Conservation (phyloP, 2,329 filamentous ascomycete species). For the Stagonosporopsis rhizophila region DNA sequence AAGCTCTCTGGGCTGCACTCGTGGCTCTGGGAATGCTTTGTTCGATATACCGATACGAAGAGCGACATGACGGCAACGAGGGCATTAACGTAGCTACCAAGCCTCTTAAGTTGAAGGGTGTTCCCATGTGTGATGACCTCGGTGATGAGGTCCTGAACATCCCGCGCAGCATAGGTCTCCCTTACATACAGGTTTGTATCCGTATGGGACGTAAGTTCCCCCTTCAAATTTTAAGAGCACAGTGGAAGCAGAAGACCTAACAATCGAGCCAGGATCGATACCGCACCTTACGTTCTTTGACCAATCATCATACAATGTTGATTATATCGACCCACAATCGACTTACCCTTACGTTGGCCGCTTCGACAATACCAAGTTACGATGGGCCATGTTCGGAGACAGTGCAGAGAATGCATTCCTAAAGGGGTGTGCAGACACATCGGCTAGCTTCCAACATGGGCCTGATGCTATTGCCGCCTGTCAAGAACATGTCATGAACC, state of each 20-base stretch:
- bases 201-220: slow-evolving; percentile 52
- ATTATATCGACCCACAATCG: slow-evolving; percentile 58
- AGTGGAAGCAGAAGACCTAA: not conserved
- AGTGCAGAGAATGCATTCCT: slow-evolving; percentile 35
- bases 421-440: slow-evolving; percentile 36
- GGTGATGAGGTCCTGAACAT: slow-evolving; percentile 61
- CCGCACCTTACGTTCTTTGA: slow-evolving; percentile 63
- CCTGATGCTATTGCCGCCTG: slow-evolving; percentile 36
- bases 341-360: slow-evolving; percentile 55
- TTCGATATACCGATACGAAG: slow-evolving; percentile 63
- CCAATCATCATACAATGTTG: slow-evolving; percentile 62
- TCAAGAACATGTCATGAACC: slow-evolving; percentile 37
- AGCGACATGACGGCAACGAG: slow-evolving; percentile 61
- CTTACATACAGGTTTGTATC: slow-evolving; percentile 61
- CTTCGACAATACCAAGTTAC: slow-evolving; percentile 33
- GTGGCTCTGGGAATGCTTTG: slow-evolving; percentile 63
- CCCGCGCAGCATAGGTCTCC: slow-evolving; percentile 58
- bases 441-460: slow-evolving; percentile 36
- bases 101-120: slow-evolving; percentile 48
- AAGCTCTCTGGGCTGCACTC: slow-evolving; percentile 61
- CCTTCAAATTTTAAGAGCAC: not conserved
- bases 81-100: slow-evolving; percentile 52
- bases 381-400: slow-evolving; percentile 38
- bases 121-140: slow-evolving; percentile 60
- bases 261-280: slow-evolving; percentile 48